These are phyloP conservation scores for Ogataea populi-albae DNA, from an alignment of 805 yeast genomes.

Conservation along the genomic window DNA sequence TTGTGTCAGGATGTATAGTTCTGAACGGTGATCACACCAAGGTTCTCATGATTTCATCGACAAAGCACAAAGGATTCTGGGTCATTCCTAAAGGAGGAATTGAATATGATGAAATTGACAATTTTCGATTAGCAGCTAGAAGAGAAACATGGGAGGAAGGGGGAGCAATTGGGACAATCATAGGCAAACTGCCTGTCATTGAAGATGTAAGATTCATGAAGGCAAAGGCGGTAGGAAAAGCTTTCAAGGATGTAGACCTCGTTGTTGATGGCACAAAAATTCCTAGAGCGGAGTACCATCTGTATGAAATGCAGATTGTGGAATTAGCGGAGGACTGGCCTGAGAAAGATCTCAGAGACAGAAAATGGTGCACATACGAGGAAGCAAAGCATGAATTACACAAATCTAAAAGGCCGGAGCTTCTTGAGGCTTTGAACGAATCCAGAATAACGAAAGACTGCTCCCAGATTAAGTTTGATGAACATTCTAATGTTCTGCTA, in stretches of 20 bases:
- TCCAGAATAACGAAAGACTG: constrained; percentile 47
- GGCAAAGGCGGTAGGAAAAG: constrained; percentile 15
- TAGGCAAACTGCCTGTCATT: constrained; percentile 57
- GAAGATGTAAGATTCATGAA: constrained; percentile 46
- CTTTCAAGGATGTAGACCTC: constrained; percentile 18
- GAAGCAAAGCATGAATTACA: constrained; percentile 63
- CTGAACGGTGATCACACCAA: constrained; percentile 52
- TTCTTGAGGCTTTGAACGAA: constrained; percentile 58
- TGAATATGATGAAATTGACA: constrained; percentile 70
- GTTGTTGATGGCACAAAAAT: constrained; percentile 28
- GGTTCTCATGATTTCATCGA: constrained; percentile 77
- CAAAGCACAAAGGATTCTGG: constrained; percentile 69
- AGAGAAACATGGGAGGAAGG: constrained; percentile 99
- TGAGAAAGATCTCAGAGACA: constrained; percentile 55
- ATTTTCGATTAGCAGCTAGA: constrained; percentile 51
- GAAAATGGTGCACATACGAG: constrained; percentile 72
- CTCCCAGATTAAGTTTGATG: constrained; percentile 20
- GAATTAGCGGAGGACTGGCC: constrained; percentile 70
- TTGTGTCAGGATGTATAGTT: constrained; percentile 92
- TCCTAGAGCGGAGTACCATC: constrained; percentile 85
- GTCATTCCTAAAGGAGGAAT: constrained; percentile 96
- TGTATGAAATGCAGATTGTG: constrained; percentile 70
- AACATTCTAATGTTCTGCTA: constrained; percentile 24
- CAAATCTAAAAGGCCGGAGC: constrained; percentile 62
- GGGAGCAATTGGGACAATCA: constrained; percentile 72